These are phyloP conservation scores for grape (Vitis vinifera) DNA, from an alignment of 164 flowering plant genomes.

Conservation along the genomic window ASM3070453v1 NC_081811.1:4980001-4980500, in stretches of 20 bases:
- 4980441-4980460: not conserved
- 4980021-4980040: conserved; percentile 21
- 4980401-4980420: no score
- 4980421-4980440: not conserved
- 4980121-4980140: conserved; percentile 26
- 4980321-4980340: not conserved
- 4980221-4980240: conserved; percentile 83
- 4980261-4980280: conserved; percentile 79
- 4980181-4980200: not conserved
- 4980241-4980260: conserved; percentile 85
- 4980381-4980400: not conserved
- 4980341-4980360: not conserved
- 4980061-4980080: conserved; percentile 97
- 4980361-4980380: not conserved
- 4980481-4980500: conserved; percentile 92
- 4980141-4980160: not conserved
- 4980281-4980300: conserved; percentile 84
- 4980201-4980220: conserved; percentile 3
- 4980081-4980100: conserved; percentile 94
- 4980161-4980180: not conserved
- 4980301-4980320: conserved; percentile 55
- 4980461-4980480: conserved; percentile 26
- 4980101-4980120: conserved; percentile 61
- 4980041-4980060: conserved; percentile 25
- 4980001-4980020: conserved; percentile 13